Conservation (phyloP, 2,329 filamentous ascomycete species). For the Colletotrichum acutatum region DNA sequence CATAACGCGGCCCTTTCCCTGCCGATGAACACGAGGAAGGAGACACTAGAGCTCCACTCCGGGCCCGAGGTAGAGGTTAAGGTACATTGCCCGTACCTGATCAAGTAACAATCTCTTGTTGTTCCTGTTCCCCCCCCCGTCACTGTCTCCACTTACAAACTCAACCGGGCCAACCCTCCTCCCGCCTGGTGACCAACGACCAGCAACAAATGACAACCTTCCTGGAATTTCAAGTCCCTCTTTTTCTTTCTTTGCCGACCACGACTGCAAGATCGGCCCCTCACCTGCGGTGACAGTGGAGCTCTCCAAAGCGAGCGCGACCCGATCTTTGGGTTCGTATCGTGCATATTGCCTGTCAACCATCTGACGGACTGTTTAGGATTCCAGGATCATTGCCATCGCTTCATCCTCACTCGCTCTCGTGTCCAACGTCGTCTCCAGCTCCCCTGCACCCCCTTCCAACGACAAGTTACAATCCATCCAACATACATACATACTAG, state of each 20-base stretch:
- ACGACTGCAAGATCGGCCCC: conserved; percentile 6
- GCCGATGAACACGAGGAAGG: conserved; percentile 10
- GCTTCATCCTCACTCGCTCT: neutral
- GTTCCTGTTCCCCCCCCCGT: neutral
- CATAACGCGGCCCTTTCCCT: neutral
- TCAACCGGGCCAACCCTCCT: neutral
- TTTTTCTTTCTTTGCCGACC: neutral
- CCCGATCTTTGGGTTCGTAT: conserved; percentile 26
- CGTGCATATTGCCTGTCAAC: conserved; percentile 1
- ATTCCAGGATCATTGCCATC: neutral
- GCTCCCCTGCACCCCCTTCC: neutral
- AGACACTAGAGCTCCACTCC: neutral
- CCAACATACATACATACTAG: neutral
- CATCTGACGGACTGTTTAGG: conserved; percentile 18
- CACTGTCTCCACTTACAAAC: neutral
- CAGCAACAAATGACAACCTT: neutral
- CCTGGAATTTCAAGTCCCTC: neutral
- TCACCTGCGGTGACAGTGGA: neutral
- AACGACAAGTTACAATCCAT: neutral
- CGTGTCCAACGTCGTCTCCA: neutral
- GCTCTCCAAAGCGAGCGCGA: neutral
- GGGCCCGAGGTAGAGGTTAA: neutral
- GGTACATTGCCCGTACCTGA: conserved; percentile 1
- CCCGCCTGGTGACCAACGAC: neutral
- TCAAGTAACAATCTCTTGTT: neutral